Conservation (phyloP, 2,329 filamentous ascomycete genomes). For the Ceratocystis colombiana region DNA sequence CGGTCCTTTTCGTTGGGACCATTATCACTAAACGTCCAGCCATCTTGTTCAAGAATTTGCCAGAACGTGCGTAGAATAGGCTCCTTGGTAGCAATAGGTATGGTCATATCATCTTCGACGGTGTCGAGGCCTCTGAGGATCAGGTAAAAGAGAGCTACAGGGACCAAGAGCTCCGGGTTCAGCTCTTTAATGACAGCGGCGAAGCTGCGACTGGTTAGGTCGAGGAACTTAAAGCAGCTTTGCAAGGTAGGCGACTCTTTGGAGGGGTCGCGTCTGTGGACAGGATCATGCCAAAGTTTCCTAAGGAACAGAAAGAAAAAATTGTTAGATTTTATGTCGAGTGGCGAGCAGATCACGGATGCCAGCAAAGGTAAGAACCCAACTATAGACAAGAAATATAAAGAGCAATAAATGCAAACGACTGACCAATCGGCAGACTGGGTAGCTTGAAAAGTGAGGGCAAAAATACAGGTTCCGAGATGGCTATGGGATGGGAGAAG, state of each 20-base stretch:
- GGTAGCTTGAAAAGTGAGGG: constrained; percentile 21
- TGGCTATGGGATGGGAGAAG: constrained; percentile 19
- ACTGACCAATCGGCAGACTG: not conserved
- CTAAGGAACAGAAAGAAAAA: constrained; percentile 38
- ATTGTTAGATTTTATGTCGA: not conserved
- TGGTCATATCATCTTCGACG: constrained; percentile 98
- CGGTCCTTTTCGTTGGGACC: constrained; percentile 89
- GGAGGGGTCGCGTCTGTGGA: constrained; percentile 67
- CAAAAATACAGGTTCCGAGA: constrained; percentile 22
- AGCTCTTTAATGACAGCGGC: constrained; percentile 88
- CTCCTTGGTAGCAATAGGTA: constrained; percentile 70
- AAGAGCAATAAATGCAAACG: not conserved
- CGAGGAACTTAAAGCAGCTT: constrained; percentile 77
- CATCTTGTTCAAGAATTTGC: constrained; percentile 65
- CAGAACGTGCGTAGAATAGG: constrained; percentile 77
- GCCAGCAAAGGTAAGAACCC: constrained; percentile 11
- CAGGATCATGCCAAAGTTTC: constrained; percentile 94
- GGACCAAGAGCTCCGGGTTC: constrained; percentile 83
- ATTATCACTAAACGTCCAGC: constrained; percentile 82
- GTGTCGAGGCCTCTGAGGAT: constrained; percentile 87
- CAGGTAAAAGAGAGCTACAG: constrained; percentile 86
- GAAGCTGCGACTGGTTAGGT: constrained; percentile 88
- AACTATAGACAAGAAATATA: not conserved
- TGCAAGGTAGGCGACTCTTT: constrained; percentile 66
- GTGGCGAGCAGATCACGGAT: constrained; percentile 16